A percentile compares a stretch with the other conserved stretches of the same genome.
Evolutionary conservation across 345 rosid species (phyloP).

Genomic region (Hypericum androsaemum): DNA sequence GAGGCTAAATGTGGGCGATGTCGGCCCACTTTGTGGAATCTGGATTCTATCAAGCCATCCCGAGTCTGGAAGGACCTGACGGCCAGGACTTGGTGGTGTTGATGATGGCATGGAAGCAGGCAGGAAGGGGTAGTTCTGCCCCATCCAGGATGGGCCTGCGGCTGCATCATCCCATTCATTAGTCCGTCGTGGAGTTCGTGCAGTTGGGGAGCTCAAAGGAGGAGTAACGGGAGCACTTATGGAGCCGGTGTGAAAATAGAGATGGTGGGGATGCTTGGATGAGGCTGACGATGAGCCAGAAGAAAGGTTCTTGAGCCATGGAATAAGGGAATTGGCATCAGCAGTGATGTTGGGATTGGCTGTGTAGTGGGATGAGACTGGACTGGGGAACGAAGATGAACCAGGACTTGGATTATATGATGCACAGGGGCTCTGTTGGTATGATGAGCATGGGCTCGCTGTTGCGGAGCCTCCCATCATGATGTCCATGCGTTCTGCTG

Average conservation of each 20-base stretch:
- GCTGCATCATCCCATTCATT: slow-evolving; percentile 60
- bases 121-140: slow-evolving; percentile 38
- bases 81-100: slow-evolving; percentile 94
- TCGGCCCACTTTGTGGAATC: slow-evolving; percentile 59
- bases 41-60: slow-evolving; percentile 80
- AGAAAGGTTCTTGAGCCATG: slow-evolving; percentile 91
- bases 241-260: slow-evolving; percentile 69
- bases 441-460: slow-evolving; percentile 72
- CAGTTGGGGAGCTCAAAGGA: slow-evolving; percentile 90
- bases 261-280: slow-evolving; percentile 54
- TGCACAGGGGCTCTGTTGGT: slow-evolving; percentile 67
- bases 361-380: slow-evolving; percentile 58
- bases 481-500: slow-evolving; percentile 65
- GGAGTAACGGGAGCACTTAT: slow-evolving; percentile 99
- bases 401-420: slow-evolving; percentile 82
- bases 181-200: slow-evolving; percentile 60
- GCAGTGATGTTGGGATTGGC: slow-evolving; percentile 39
- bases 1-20: slow-evolving; percentile 89
- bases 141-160: slow-evolving; percentile 36
- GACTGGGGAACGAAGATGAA: slow-evolving; percentile 88
- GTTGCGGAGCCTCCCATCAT: slow-evolving; percentile 57
- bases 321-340: slow-evolving; percentile 72
- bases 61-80: slow-evolving; percentile 63
- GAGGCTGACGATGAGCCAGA: slow-evolving; percentile 84
- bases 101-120: slow-evolving; percentile 47